Evolutionary conservation across 495 filamentous ascomycete species (phyloP).

Genomic region (Tetracladium marchalianum): DNA sequence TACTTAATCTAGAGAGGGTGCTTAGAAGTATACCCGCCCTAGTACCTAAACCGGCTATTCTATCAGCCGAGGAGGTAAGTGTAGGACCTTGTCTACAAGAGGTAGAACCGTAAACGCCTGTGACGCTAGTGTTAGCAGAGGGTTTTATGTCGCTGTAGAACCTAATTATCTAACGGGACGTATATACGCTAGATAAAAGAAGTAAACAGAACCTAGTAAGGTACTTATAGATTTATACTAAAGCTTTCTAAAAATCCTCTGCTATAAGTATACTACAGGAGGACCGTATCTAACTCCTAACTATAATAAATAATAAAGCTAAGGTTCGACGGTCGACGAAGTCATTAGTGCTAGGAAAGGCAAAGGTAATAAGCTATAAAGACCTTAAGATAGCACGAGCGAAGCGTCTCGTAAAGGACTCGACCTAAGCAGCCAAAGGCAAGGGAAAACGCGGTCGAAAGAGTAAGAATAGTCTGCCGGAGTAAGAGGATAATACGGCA

Average conservation of each 20-base stretch:
- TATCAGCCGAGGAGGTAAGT: slow-evolving; percentile 15
- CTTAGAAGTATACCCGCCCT: slow-evolving; percentile 22
- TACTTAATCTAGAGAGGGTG: slow-evolving; percentile 26
- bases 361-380: slow-evolving; percentile 29
- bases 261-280: neutral
- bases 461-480: slow-evolving; percentile 6
- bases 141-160: slow-evolving; percentile 20
- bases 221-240: slow-evolving; percentile 17
- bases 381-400: slow-evolving; percentile 26
- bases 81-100: slow-evolving; percentile 17
- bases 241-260: slow-evolving; percentile 10
- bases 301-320: neutral
- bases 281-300: slow-evolving; percentile 1
- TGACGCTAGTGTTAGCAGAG: slow-evolving; percentile 18
- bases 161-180: slow-evolving; percentile 21
- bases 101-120: slow-evolving; percentile 22
- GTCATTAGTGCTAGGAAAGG: slow-evolving; percentile 11
- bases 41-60: slow-evolving; percentile 16
- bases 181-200: slow-evolving; percentile 17
- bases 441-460: slow-evolving; percentile 12
- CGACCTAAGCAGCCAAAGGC: slow-evolving; percentile 12
- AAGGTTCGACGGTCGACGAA: slow-evolving; percentile 21
- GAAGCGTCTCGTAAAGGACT: slow-evolving; percentile 21
- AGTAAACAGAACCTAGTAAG: slow-evolving; percentile 18
- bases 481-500: slow-evolving; percentile 10